phyloP scores from a whole-genome alignment of 768 basidiomycete species.

The Candolleomyces eurysporus region DNA sequence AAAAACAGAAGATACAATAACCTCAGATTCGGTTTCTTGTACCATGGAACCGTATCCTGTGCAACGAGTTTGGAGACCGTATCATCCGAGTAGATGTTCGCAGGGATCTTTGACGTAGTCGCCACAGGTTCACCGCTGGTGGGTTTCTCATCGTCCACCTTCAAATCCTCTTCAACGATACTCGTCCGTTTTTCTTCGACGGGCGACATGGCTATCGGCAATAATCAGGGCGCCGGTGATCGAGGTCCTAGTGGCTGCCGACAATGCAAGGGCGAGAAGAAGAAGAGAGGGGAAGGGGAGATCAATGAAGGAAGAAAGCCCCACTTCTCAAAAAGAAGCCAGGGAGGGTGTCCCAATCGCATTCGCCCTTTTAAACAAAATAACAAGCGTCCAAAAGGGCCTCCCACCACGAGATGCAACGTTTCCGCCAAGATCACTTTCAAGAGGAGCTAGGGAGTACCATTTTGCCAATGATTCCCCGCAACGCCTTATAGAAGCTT shows the following conservation, averaged over 20 bases:
- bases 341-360: too few relatives aligned
- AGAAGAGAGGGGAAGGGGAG: background rate
- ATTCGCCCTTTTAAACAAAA: too few relatives aligned
- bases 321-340: background rate
- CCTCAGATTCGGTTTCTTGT: slow-evolving; percentile 57
- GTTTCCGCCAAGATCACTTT: too few relatives aligned
- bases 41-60: slow-evolving; percentile 59
- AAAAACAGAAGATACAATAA: slow-evolving; percentile 54
- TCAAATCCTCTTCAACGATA: background rate
- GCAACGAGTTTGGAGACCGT: slow-evolving; percentile 42
- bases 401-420: too few relatives aligned
- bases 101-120: background rate
- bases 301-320: background rate
- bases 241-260: background rate
- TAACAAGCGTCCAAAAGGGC: too few relatives aligned
- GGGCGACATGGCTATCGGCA: too few relatives aligned
- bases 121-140: background rate
- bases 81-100: slow-evolving; percentile 17
- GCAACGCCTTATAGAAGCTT: background rate
- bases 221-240: too few relatives aligned
- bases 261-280: background rate
- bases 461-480: slow-evolving; percentile 1
- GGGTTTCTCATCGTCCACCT: background rate
- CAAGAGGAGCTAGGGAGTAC: background rate
- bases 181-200: too few relatives aligned